A percentile compares a stretch with the other conserved stretches of the same genome.
Evolutionary conservation across 495 filamentous ascomycete species (phyloP).

Genomic region (Penicillium taxi): DNA sequence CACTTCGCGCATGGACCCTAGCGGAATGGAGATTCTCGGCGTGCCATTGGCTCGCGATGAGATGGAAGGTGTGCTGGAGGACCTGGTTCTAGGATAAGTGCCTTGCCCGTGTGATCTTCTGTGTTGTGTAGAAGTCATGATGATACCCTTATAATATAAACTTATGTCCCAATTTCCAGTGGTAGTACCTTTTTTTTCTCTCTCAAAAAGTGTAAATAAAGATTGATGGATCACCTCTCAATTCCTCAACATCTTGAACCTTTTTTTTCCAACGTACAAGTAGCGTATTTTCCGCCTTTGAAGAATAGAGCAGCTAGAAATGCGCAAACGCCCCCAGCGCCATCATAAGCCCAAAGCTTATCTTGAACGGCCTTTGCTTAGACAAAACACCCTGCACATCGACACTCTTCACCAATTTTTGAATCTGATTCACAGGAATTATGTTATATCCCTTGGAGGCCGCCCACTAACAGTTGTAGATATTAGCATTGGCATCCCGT

Average conservation of each 20-base stretch:
- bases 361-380: conserved; percentile 66
- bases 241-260: too few relatives aligned
- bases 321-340: conserved; percentile 64
- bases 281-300: background rate
- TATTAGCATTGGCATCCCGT: background rate
- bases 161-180: conserved; percentile 6
- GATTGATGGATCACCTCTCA: too few relatives aligned
- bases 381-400: conserved; percentile 53
- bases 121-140: conserved; percentile 17
- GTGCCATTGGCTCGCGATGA: conserved; percentile 84
- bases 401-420: conserved; percentile 49
- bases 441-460: conserved; percentile 68
- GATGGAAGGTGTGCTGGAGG: conserved; percentile 81
- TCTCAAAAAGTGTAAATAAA: too few relatives aligned
- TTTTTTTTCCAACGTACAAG: background rate
- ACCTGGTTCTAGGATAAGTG: conserved; percentile 48
- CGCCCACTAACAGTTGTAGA: conserved; percentile 44
- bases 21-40: conserved; percentile 76
- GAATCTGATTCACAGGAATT: conserved; percentile 52
- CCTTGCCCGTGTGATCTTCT: background rate
- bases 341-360: conserved; percentile 71
- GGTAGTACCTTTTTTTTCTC: background rate
- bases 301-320: conserved; percentile 21
- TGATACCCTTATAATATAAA: conserved; percentile 33
- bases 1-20: conserved; percentile 71